phyloP scores from a whole-genome alignment of 768 basidiomycete species.

The Boletus sp. region DNA sequence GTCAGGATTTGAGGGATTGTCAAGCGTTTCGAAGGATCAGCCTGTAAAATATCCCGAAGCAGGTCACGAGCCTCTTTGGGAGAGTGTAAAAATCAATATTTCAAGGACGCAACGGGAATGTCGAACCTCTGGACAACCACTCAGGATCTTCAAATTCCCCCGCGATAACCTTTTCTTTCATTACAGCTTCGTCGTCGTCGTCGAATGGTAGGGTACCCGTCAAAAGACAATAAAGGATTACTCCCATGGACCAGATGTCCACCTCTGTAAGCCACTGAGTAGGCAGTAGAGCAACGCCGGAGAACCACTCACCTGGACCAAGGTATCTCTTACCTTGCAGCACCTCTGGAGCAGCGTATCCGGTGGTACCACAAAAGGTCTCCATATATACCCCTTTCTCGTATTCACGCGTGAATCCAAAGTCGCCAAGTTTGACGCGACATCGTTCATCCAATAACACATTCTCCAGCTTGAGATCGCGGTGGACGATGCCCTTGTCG shows the following conservation, averaged over 20 bases:
- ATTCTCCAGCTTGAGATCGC: slow-evolving; percentile 96
- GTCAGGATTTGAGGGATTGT: slow-evolving; percentile 81
- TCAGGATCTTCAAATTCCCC: slow-evolving; percentile 89
- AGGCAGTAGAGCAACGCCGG: not conserved
- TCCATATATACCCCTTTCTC: slow-evolving; percentile 77
- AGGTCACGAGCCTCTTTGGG: slow-evolving; percentile 78
- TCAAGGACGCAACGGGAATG: slow-evolving; percentile 9
- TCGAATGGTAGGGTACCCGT: slow-evolving; percentile 90
- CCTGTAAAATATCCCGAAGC: slow-evolving; percentile 70
- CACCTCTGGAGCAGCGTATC: slow-evolving; percentile 93
- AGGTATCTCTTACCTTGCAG: slow-evolving; percentile 82
- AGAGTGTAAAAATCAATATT: slow-evolving; percentile 3
- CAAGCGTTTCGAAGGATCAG: slow-evolving; percentile 71
- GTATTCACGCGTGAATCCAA: slow-evolving; percentile 93
- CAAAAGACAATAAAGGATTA: slow-evolving; percentile 86
- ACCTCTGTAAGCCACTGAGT: slow-evolving; percentile 60
- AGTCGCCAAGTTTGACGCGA: slow-evolving; percentile 89
- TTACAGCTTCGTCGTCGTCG: slow-evolving; percentile 79
- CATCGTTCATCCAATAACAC: slow-evolving; percentile 88
- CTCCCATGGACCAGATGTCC: slow-evolving; percentile 91
- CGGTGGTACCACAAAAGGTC: slow-evolving; percentile 94
- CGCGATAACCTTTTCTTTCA: slow-evolving; percentile 80
- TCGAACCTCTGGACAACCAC: slow-evolving; percentile 82
- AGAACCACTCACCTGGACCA: slow-evolving; percentile 65
- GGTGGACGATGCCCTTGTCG: slow-evolving; percentile 88